A percentile compares a stretch with the other conserved stretches of the same genome.
Evolutionary conservation across 179 eudicot genomes (phyloP).

Genomic region (Vitellaria paradoxa): DNA sequence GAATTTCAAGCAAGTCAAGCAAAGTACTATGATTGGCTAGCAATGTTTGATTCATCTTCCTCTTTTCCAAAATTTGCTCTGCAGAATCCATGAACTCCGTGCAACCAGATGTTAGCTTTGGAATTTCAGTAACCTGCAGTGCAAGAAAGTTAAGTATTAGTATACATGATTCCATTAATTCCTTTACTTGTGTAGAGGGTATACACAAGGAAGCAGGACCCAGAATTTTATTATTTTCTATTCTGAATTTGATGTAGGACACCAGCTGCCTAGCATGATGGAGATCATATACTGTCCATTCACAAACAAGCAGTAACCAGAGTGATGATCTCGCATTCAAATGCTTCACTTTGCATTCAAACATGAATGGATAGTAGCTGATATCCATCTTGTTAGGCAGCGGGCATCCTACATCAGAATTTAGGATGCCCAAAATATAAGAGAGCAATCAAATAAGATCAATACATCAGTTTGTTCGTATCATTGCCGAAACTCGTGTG

Average conservation of each 20-base stretch:
- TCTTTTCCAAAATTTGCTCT: conserved; percentile 87
- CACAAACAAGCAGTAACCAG: no score
- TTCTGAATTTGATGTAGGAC: background rate
- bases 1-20: conserved; percentile 99
- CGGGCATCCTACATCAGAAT: no score
- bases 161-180: background rate
- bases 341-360: no score
- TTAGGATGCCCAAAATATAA: background rate
- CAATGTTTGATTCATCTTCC: conserved; percentile 94
- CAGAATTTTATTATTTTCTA: background rate
- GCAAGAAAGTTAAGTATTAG: background rate
- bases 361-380: no score
- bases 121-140: conserved; percentile 85
- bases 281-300: no score
- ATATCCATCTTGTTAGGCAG: no score
- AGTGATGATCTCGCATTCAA: no score
- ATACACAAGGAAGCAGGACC: background rate
- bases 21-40: conserved; percentile 91
- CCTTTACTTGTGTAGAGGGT: background rate
- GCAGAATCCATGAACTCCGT: conserved; percentile 90
- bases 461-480: background rate
- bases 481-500: background rate
- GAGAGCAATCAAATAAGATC: background rate
- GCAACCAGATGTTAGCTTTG: conserved; percentile 94
- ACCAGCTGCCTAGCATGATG: no score